These are phyloP conservation scores for Euphorbia tirucalli DNA, from an alignment of 345 rosid genomes.

Conservation along the genomic window DNA sequence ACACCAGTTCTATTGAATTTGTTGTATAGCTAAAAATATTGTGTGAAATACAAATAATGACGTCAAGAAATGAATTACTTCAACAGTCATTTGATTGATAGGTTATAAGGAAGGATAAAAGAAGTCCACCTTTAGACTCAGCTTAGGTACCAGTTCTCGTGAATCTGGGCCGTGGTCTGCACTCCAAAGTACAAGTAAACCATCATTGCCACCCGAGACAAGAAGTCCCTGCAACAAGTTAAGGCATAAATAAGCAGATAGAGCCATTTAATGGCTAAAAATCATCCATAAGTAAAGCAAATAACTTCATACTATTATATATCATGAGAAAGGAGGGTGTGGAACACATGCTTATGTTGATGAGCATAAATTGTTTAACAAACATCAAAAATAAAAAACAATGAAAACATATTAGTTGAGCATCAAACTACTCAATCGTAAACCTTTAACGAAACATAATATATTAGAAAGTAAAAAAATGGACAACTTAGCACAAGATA, in stretches of 20 bases:
- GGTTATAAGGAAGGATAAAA: neutral
- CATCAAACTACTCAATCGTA: neutral
- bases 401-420: neutral
- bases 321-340: neutral
- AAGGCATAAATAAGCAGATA: slow-evolving; percentile 11
- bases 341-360: neutral
- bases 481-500: neutral
- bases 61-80: neutral
- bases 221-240: slow-evolving; percentile 73
- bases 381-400: neutral
- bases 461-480: neutral
- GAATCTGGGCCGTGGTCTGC: slow-evolving; percentile 95
- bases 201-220: slow-evolving; percentile 97
- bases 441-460: neutral
- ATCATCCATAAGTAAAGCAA: neutral
- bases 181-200: slow-evolving; percentile 91
- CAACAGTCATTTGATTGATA: neutral
- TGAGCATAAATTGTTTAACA: neutral
- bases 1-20: too few relatives aligned
- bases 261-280: neutral
- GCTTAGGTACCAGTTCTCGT: slow-evolving; percentile 95
- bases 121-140: slow-evolving; percentile 73
- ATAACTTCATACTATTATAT: neutral
- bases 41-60: neutral
- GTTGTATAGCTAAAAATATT: neutral